These are phyloP conservation scores for Grosmannia clavigera DNA, from an alignment of 2,329 filamentous ascomycete species.

Conservation along the genomic window DNA sequence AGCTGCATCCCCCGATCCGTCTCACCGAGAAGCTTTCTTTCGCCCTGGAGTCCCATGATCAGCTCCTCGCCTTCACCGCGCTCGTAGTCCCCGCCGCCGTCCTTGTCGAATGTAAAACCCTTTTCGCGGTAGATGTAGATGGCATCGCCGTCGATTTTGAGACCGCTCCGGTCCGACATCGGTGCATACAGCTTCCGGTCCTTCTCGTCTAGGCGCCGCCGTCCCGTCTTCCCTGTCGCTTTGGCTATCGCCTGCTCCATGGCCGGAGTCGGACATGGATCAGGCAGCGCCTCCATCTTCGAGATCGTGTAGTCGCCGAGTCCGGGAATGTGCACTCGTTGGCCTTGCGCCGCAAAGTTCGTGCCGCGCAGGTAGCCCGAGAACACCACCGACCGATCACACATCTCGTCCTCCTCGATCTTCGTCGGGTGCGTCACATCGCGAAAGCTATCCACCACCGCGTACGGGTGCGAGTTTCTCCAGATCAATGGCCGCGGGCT, in stretches of 20 bases:
- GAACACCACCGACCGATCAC: conserved; percentile 79
- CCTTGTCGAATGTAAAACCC: conserved; percentile 62
- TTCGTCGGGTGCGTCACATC: conserved; percentile 89
- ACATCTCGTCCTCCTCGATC: conserved; percentile 78
- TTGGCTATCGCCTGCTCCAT: conserved; percentile 84
- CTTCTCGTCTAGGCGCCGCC: conserved; percentile 81
- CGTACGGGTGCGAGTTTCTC: conserved; percentile 93
- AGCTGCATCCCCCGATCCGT: conserved; percentile 73
- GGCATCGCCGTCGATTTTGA: conserved; percentile 93
- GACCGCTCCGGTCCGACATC: conserved; percentile 94
- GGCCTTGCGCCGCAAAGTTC: conserved; percentile 77
- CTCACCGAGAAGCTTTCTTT: conserved; percentile 70
- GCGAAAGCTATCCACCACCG: conserved; percentile 84
- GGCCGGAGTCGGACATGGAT: conserved; percentile 87
- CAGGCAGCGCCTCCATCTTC: conserved; percentile 75
- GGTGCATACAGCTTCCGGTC: conserved; percentile 93
- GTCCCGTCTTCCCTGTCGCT: conserved; percentile 63
- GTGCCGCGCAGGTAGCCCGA: conserved; percentile 92
- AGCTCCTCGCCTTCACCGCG: conserved; percentile 91
- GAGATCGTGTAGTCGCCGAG: conserved; percentile 79
- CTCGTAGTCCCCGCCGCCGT: conserved; percentile 53
- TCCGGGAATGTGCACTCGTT: conserved; percentile 83
- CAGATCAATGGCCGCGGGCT: conserved; percentile 92
- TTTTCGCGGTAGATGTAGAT: conserved; percentile 73
- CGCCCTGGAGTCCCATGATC: conserved; percentile 77